Evolutionary conservation across 768 basidiomycete genomes (phyloP).

Genomic region (Rhodotorula diobovata): DNA sequence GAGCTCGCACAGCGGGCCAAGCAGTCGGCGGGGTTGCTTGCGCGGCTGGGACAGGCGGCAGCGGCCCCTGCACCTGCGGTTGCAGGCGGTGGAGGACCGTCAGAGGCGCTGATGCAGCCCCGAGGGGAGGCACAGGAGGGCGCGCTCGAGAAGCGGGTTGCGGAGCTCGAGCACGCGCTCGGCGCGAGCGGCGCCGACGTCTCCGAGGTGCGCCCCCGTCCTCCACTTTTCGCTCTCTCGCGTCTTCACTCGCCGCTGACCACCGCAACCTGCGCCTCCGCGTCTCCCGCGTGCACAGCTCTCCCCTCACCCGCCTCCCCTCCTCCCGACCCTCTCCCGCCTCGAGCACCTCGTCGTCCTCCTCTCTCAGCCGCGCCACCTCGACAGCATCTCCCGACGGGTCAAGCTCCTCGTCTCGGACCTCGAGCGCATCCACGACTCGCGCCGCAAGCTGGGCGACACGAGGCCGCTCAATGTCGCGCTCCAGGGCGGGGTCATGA

Average conservation of each 20-base stretch:
- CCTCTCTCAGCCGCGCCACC: constrained; percentile 89
- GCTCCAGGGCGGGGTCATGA: constrained; percentile 40
- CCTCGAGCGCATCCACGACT: constrained; percentile 68
- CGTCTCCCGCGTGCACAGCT: constrained; percentile 3
- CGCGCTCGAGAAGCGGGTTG: constrained; percentile 70
- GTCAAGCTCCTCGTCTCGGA: constrained; percentile 88
- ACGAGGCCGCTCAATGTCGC: constrained; percentile 42
- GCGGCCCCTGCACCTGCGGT: too few species aligned
- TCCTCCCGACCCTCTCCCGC: constrained; percentile 74
- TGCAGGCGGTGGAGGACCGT: background rate
- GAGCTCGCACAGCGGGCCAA: constrained; percentile 26
- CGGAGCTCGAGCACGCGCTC: constrained; percentile 72
- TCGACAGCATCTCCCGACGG: constrained; percentile 89
- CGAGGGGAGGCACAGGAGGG: constrained; percentile 30
- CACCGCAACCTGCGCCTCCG: background rate
- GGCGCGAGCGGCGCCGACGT: constrained; percentile 73
- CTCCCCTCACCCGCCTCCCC: constrained; percentile 55
- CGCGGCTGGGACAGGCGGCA: constrained; percentile 31
- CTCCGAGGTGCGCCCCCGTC: constrained; percentile 64
- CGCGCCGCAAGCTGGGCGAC: constrained; percentile 45
- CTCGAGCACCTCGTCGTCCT: constrained; percentile 80
- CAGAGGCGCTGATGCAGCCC: constrained; percentile 39
- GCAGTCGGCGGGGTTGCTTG: constrained; percentile 31
- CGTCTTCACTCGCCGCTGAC: too few species aligned
- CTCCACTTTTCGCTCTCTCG: background rate